Conservation (phyloP, 148 eudicot species). For the Cornus controversa region DNA sequence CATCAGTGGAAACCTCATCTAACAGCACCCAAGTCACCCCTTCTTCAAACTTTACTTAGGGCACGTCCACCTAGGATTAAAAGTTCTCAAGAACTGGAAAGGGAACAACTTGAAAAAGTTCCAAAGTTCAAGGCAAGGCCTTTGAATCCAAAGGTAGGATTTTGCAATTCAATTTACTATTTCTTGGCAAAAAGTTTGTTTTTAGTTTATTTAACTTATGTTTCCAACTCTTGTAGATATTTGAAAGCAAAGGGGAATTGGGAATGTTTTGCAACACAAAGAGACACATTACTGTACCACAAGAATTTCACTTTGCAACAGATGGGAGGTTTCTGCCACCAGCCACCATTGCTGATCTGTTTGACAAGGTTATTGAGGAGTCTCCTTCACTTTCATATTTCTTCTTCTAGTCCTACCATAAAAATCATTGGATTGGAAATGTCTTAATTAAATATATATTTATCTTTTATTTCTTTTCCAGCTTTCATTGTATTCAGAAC, state of each 20-base stretch:
- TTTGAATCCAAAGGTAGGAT: slow-evolving; percentile 74
- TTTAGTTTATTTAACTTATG: not conserved
- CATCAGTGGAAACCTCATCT: slow-evolving; percentile 67
- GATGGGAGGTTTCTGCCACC: slow-evolving; percentile 86
- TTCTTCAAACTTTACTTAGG: slow-evolving; percentile 81
- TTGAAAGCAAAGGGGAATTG: slow-evolving; percentile 90
- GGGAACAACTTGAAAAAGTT: slow-evolving; percentile 77
- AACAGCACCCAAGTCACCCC: slow-evolving; percentile 78
- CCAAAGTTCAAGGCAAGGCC: slow-evolving; percentile 95
- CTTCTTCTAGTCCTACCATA: not conserved
- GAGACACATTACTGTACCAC: slow-evolving; percentile 74
- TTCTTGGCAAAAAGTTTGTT: not conserved
- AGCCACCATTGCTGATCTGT: slow-evolving; percentile 54
- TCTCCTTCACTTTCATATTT: no score
- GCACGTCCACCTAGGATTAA: slow-evolving; percentile 79
- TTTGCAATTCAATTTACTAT: not conserved
- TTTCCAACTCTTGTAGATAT: slow-evolving; percentile 50
- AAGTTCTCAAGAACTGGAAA: slow-evolving; percentile 74
- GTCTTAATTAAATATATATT: not conserved
- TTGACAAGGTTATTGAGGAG: slow-evolving; percentile 65
- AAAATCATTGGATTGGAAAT: not conserved
- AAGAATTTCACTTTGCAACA: slow-evolving; percentile 84
- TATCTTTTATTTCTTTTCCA: slow-evolving; percentile 25
- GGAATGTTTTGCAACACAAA: slow-evolving; percentile 74
- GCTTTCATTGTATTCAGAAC: slow-evolving; percentile 77